Evolutionary conservation across 2,329 filamentous ascomycete species (phyloP), one percentile per base, ranked within the genome.

Genomic region (Cryphonectria naterciae): DNA sequence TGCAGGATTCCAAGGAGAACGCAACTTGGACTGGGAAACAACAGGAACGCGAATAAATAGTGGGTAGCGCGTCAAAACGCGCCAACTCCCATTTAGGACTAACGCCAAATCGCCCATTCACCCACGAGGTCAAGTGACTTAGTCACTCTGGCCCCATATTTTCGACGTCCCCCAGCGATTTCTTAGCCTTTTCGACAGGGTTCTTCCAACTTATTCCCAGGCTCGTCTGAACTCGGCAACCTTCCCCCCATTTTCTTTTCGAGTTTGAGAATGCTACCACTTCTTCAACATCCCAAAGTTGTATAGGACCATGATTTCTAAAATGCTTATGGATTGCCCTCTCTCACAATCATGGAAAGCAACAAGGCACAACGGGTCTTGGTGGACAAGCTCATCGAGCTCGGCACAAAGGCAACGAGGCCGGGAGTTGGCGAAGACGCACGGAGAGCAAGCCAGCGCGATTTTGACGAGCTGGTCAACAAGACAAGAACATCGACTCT

Each of bases 381-480:
- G 32, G 75, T 83, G 10, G 76, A 80, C 49, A 78, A 78, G 5
- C 77, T 82, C 56, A 74, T 81, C 39, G 78, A 82, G n/a, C 77
- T 81, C 19, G 86, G 83, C 5, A 84, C 80, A 39, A 84, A 81
- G 58, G 87, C 87, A 0, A 88, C 86, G 70, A 79, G 84, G 66
- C 86, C 87, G 2, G 79, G 78, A 4, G 74, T 76, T 15, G 75
- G 77, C 10, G 74, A 76, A 35, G 65, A 25, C 54, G 77, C 76
- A 11, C 80, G 80, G 60, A 76, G 71, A 11, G 74, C 80, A 68
- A 77, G 78, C 2, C 81, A 82, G 15, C 75, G 77, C 54, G 81
- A 84, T 67, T 86, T 87, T 63, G 78, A 83, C 60, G 77, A 82
- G n/a, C 77, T 88, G 61, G 79, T 89, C 41, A 80, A 84, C 68